Evolutionary conservation across 2,329 filamentous ascomycete species (phyloP).

Genomic region (Blastomyces silverae): DNA sequence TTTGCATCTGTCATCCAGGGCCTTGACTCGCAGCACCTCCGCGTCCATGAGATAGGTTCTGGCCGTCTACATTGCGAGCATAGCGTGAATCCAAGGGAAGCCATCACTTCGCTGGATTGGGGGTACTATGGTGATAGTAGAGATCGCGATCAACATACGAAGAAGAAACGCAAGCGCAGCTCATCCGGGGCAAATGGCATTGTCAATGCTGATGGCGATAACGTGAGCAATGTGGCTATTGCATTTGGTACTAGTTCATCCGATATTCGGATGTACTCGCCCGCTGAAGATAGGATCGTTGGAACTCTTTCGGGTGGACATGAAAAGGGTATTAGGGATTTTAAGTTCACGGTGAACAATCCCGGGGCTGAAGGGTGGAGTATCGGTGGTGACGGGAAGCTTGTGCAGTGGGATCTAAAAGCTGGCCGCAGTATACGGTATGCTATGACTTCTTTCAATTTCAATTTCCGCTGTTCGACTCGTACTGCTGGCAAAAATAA

Average conservation of each 20-base stretch:
- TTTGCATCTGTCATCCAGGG: slow-evolving; percentile 51
- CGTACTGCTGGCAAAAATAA: background rate
- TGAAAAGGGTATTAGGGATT: slow-evolving; percentile 45
- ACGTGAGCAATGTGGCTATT: slow-evolving; percentile 39
- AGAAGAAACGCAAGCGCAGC: slow-evolving; percentile 48
- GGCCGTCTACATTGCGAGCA: slow-evolving; percentile 48
- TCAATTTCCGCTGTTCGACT: background rate
- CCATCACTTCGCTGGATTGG: slow-evolving; percentile 48
- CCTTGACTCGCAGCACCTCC: slow-evolving; percentile 47
- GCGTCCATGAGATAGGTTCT: slow-evolving; percentile 47
- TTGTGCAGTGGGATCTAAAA: slow-evolving; percentile 48
- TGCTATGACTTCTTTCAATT: slow-evolving; percentile 16
- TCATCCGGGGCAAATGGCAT: slow-evolving; percentile 36
- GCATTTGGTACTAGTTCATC: slow-evolving; percentile 46
- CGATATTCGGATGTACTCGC: slow-evolving; percentile 47
- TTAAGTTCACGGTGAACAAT: slow-evolving; percentile 43
- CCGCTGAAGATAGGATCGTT: slow-evolving; percentile 43
- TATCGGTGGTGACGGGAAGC: slow-evolving; percentile 47
- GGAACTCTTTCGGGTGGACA: slow-evolving; percentile 42
- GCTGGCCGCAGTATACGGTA: slow-evolving; percentile 42
- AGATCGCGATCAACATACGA: slow-evolving; percentile 32
- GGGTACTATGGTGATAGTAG: slow-evolving; percentile 40
- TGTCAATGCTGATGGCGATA: slow-evolving; percentile 21
- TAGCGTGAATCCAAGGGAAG: slow-evolving; percentile 42
- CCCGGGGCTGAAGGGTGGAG: slow-evolving; percentile 46